phyloP scores from a whole-genome alignment of 192 early-diverging fungal species.

The Rhizoclosmatium globosum region DNA sequence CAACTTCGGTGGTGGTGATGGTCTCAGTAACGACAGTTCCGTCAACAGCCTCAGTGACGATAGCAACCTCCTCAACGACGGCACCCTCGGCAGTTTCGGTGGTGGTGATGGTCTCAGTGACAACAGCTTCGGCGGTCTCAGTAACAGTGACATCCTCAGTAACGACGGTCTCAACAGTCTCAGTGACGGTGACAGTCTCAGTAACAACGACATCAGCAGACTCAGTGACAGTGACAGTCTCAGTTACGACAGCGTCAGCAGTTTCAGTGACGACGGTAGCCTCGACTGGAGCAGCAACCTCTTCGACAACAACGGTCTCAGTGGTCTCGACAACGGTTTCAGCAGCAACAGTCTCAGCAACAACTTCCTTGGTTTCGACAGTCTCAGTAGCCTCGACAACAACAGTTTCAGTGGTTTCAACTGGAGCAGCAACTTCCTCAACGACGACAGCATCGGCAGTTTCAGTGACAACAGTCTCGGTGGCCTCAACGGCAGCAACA shows the following conservation, averaged over 20 bases:
- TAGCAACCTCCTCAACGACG: background rate
- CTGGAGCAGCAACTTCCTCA: background rate
- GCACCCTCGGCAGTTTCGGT: background rate
- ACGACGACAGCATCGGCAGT: background rate
- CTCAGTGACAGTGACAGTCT: background rate
- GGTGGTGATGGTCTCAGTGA: background rate
- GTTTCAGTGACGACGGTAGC: no score
- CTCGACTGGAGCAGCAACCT: no score
- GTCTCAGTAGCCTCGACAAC: background rate
- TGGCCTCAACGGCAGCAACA: constrained; percentile 1
- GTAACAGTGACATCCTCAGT: background rate
- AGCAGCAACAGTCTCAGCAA: background rate
- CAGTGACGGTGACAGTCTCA: background rate
- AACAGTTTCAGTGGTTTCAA: background rate
- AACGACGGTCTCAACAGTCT: background rate
- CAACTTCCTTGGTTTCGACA: constrained; percentile 9
- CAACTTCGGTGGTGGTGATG: background rate
- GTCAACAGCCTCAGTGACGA: background rate
- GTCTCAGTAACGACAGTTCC: background rate
- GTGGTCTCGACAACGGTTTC: background rate
- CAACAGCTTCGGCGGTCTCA: background rate
- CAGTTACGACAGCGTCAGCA: background rate
- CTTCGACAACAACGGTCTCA: background rate
- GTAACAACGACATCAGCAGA: constrained; percentile 3
- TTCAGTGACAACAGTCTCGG: background rate